A percentile compares a stretch with the other conserved stretches of the same genome.
Evolutionary conservation across 2,329 filamentous ascomycete species (phyloP).

Genomic region (Arthrobotrys conoides): DNA sequence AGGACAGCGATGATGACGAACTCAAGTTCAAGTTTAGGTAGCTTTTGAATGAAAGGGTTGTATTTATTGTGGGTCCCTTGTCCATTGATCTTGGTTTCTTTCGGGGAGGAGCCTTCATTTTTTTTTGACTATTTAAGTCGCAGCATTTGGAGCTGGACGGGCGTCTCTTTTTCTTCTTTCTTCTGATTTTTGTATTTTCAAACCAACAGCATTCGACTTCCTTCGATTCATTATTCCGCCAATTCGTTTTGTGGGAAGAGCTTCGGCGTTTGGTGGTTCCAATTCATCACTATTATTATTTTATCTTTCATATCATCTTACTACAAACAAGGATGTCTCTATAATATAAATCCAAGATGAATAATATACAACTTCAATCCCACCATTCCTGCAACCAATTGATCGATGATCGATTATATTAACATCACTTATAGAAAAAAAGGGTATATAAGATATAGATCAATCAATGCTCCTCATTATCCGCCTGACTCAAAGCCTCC

Average conservation of each 20-base stretch:
- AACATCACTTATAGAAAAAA: background rate
- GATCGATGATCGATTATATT: no score
- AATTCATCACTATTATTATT: background rate
- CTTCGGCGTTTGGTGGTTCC: background rate
- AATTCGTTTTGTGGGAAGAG: no score
- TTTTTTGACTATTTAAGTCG: conserved; percentile 5
- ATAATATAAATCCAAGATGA: background rate
- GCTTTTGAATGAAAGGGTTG: conserved; percentile 3
- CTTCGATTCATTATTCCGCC: no score
- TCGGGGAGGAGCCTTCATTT: background rate
- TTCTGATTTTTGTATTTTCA: background rate
- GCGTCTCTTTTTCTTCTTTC: background rate
- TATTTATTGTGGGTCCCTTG: background rate
- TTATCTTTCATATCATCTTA: background rate
- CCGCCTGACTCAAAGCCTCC: conserved; percentile 70
- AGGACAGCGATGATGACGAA: conserved; percentile 64
- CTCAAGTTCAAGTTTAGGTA: conserved; percentile 64
- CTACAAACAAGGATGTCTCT: background rate
- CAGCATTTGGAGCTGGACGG: conserved; percentile 6
- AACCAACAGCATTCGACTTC: background rate
- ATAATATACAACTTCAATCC: background rate
- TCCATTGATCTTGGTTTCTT: background rate
- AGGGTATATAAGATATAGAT: background rate
- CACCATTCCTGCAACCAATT: no score
- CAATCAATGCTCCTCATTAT: conserved; percentile 68